A percentile compares a stretch with the other conserved stretches of the same genome.
phyloP scores from a whole-genome alignment of 75 land plant species.

The Pinus taeda region DNA sequence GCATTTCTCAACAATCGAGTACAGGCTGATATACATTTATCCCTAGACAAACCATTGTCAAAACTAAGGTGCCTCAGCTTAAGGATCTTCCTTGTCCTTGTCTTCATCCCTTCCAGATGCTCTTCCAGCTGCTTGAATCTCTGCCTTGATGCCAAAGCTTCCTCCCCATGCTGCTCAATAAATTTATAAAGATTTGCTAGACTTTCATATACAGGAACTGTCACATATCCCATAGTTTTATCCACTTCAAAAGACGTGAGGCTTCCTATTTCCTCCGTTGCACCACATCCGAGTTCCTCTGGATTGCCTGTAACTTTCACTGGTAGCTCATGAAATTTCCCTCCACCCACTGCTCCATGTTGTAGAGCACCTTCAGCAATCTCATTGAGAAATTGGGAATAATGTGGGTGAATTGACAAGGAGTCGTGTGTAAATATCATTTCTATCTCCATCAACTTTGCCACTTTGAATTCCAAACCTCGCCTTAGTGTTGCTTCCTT shows the following conservation, averaged over 20 bases:
- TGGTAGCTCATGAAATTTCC: conserved; percentile 37
- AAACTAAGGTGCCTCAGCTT: conserved; percentile 29
- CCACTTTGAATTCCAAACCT: conserved; percentile 28
- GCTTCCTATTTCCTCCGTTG: not conserved
- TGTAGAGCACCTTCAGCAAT: conserved; percentile 23
- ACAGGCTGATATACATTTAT: conserved; percentile 34
- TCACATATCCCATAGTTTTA: conserved; percentile 25
- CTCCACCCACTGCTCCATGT: conserved; percentile 40
- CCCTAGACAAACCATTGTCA: conserved; percentile 22
- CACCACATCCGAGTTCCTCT: not conserved
- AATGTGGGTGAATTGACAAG: conserved; percentile 24
- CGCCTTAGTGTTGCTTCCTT: conserved; percentile 20
- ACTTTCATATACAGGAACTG: conserved; percentile 33
- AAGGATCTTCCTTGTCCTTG: conserved; percentile 27
- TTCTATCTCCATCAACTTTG: conserved; percentile 38
- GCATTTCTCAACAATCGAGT: conserved; percentile 23
- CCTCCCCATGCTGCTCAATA: conserved; percentile 24
- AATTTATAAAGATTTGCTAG: conserved; percentile 20
- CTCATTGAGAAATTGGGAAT: conserved; percentile 26
- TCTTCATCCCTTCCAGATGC: conserved; percentile 26
- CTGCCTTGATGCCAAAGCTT: conserved; percentile 23
- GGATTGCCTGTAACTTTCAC: conserved; percentile 22
- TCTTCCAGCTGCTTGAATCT: conserved; percentile 22
- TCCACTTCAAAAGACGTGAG: conserved; percentile 17
- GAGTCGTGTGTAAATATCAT: conserved; percentile 41